phyloP scores from a whole-genome alignment of 2,329 filamentous ascomycete genomes.

The Xylaria sp. region DNA sequence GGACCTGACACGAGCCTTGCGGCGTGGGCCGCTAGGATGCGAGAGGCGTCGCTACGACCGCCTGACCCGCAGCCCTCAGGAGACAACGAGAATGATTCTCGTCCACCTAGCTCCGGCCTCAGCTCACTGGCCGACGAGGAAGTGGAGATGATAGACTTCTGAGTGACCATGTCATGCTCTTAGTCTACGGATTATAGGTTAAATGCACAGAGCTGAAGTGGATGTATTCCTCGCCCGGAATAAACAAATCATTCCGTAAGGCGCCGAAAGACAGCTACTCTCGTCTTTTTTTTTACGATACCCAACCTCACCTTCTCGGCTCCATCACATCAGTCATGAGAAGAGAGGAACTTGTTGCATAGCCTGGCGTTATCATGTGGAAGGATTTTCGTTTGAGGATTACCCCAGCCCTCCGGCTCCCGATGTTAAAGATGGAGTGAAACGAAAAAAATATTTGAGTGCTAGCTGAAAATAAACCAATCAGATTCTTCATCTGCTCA shows the following conservation, averaged over 20 bases:
- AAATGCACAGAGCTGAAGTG: not conserved
- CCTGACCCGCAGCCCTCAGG: conserved; percentile 41
- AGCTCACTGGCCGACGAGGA: conserved; percentile 65
- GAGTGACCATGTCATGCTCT: conserved; percentile 18
- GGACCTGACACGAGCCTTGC: conserved; percentile 74
- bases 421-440: conserved; percentile 1
- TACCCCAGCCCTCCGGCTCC: not conserved
- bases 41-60: conserved; percentile 47
- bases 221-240: not conserved
- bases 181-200: not conserved
- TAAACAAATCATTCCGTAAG: not conserved
- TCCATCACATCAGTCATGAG: not conserved
- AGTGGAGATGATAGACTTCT: conserved; percentile 55
- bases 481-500: not conserved
- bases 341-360: conserved; percentile 22
- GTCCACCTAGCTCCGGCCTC: conserved; percentile 65
- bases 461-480: not conserved
- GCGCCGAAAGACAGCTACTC: not conserved
- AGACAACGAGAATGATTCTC: conserved; percentile 52
- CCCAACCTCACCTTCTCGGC: conserved; percentile 7
- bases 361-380: conserved; percentile 24
- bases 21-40: conserved; percentile 68
- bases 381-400: conserved; percentile 3
- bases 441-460: not conserved
- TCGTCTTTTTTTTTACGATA: conserved; percentile 12